A percentile compares a stretch with the other conserved stretches of the same genome.
phyloP scores from a whole-genome alignment of 2,329 filamentous ascomycete genomes.

The Colletotrichum gloeosporioides region DNA sequence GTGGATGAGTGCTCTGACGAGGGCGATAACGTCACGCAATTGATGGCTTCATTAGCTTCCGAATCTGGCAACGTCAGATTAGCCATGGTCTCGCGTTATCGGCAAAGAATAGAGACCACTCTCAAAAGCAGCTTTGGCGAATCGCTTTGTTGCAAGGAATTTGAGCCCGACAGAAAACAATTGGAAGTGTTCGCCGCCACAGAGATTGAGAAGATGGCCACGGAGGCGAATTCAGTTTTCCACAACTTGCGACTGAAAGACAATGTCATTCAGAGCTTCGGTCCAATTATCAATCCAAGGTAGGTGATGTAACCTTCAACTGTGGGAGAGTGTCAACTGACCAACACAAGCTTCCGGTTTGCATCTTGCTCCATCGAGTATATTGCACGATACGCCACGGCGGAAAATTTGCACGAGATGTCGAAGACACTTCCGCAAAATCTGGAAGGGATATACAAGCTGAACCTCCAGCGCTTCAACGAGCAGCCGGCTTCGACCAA shows the following conservation, averaged over 20 bases:
- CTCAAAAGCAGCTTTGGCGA: neutral
- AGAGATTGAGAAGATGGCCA: neutral
- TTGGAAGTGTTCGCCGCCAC: neutral
- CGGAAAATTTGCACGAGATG: neutral
- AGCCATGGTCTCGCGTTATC: neutral
- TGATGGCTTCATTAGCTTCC: neutral
- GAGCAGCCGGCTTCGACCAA: neutral
- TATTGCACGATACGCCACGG: neutral
- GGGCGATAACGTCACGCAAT: neutral
- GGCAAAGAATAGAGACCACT: neutral
- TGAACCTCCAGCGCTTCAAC: neutral
- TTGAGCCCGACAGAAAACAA: neutral
- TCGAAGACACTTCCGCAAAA: neutral
- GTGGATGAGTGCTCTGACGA: neutral
- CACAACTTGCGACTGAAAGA: neutral
- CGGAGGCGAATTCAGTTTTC: neutral
- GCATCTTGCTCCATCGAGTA: neutral
- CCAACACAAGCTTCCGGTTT: neutral
- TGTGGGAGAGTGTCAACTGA: neutral
- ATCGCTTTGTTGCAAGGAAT: neutral
- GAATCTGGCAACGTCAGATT: neutral
- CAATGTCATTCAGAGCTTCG: neutral
- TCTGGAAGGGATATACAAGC: neutral
- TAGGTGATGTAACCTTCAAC: neutral
- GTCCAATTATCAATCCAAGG: rapidly evolving